Evolutionary conservation across 2,329 filamentous ascomycete genomes (phyloP).

Genomic region (Leptographium galeiforme): DNA sequence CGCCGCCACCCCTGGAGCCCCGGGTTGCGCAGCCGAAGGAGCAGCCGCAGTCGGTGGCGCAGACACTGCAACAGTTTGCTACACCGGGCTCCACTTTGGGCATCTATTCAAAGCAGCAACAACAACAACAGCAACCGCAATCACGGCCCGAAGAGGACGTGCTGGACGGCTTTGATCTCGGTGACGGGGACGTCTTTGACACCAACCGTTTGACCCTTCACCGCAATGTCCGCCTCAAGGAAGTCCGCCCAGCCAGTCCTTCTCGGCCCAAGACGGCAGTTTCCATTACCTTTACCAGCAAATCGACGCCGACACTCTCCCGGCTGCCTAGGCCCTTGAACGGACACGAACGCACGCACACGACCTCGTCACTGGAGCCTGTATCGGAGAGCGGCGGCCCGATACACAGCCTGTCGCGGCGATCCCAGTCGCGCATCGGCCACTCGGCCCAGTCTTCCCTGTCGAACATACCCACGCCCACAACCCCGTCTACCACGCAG

Average conservation of each 20-base stretch:
- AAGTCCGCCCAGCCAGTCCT: conserved; percentile 54
- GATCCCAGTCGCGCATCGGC: conserved; percentile 53
- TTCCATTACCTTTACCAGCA: conserved; percentile 84
- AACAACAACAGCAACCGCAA: conserved; percentile 5
- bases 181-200: conserved; percentile 69
- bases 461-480: conserved; percentile 47
- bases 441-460: conserved; percentile 59
- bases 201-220: conserved; percentile 72
- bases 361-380: conserved; percentile 70
- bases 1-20: conserved; percentile 6
- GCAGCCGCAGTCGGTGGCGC: not conserved
- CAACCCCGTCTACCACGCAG: conserved; percentile 40
- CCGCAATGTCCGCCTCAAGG: conserved; percentile 82
- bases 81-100: conserved; percentile 2
- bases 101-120: conserved; percentile 6
- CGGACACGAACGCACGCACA: conserved; percentile 52
- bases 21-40: conserved; percentile 16
- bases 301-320: conserved; percentile 43
- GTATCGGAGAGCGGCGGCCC: conserved; percentile 81
- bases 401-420: conserved; percentile 40
- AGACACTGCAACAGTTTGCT: conserved; percentile 4
- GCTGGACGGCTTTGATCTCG: conserved; percentile 74
- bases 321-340: conserved; percentile 65
- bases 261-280: conserved; percentile 61
- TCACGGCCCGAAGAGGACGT: conserved; percentile 53